Evolutionary conservation across 345 rosid species (phyloP), one percentile per base, ranked within the genome.

Genomic region (Psidium guajava): DNA sequence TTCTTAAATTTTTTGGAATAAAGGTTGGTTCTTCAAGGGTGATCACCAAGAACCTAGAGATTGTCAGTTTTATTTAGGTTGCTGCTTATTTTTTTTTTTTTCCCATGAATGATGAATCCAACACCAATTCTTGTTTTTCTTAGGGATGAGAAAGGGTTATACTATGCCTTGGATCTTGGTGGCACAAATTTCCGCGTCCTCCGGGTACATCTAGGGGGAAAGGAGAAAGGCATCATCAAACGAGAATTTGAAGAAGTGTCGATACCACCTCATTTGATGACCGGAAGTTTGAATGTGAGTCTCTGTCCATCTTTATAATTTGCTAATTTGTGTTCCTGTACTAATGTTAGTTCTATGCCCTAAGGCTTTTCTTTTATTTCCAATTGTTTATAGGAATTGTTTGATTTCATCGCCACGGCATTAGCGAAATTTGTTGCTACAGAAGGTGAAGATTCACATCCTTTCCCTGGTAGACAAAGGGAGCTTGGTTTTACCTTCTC

Each of bases 171-270:
- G 91, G 99, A 98, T 89, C 94, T 98, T 83, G 99, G 99, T 6
- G 99, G 99, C 77, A 98, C 99, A 57, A 98, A 98, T 88, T 98
- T 98, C 89, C 99, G 98, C 57, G 96, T 94, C 32, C 83, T 98
- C 85, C 94, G 99, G 82, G 94, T 96, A 84, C 93, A 95, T 73
- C 88, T 98, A 64, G 98, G 98, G 22, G 99, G 98, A 77, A 93
- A 85, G 87, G 90, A 90, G 84, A 88, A 25, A 50, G 93, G 93
- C 44, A 91, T 95, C 82, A 87, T 96, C 87, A 92, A 89, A 83
- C 94, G 92, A 92, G 99, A 98, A 87, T 92, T 86, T n/a, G 93
- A 88, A 59, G 99, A 96, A 91, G 96, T 95, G 59, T 92, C 98
- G 0, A 96, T 96, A 89, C 99, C 99, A 86, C 95, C 95, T 40